Percentiles rank a stretch among this genome's conserved stretches.
phyloP scores from a whole-genome alignment of 2,329 filamentous ascomycete genomes.

The Hansfordia pulvinata region DNA sequence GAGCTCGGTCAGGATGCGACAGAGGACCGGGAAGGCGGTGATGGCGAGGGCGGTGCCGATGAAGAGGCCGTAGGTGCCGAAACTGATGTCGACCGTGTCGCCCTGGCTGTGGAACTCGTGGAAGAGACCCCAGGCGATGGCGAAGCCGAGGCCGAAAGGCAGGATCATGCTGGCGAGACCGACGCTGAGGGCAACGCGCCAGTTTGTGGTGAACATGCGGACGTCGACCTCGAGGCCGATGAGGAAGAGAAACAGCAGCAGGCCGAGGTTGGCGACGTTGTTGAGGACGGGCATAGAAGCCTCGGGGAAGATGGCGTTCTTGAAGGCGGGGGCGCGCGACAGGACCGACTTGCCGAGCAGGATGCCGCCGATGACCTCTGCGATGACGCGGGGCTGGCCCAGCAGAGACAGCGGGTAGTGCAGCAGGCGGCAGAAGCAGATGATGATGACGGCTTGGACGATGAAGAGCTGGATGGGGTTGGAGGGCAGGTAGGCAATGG shows the following conservation, averaged over 20 bases:
- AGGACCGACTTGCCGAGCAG: conserved; percentile 62
- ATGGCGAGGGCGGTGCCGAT: conserved; percentile 91
- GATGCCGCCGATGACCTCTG: conserved; percentile 65
- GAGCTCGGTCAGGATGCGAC: conserved; percentile 82
- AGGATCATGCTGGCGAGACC: conserved; percentile 56
- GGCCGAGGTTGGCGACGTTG: conserved; percentile 57
- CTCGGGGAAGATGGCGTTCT: conserved; percentile 50
- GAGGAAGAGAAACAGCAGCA: conserved; percentile 62
- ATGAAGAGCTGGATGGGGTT: conserved; percentile 68
- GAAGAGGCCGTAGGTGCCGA: conserved; percentile 47
- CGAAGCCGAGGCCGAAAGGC: conserved; percentile 59
- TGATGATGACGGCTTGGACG: conserved; percentile 63
- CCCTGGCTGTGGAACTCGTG: conserved; percentile 39
- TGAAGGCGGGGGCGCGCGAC: conserved; percentile 59
- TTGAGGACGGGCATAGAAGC: conserved; percentile 53
- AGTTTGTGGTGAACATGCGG: conserved; percentile 53
- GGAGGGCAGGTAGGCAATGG: conserved; percentile 52
- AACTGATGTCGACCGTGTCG: conserved; percentile 15
- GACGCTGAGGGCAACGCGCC: conserved; percentile 55
- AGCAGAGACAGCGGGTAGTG: conserved; percentile 60
- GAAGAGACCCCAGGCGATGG: conserved; percentile 58
- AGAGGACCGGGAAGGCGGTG: conserved; percentile 82
- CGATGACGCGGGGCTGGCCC: conserved; percentile 63
- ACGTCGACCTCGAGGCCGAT: conserved; percentile 66
- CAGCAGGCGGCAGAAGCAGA: conserved; percentile 57